phyloP scores from a whole-genome alignment of 306 rosid species.

The Trifolium dubium region DNA sequence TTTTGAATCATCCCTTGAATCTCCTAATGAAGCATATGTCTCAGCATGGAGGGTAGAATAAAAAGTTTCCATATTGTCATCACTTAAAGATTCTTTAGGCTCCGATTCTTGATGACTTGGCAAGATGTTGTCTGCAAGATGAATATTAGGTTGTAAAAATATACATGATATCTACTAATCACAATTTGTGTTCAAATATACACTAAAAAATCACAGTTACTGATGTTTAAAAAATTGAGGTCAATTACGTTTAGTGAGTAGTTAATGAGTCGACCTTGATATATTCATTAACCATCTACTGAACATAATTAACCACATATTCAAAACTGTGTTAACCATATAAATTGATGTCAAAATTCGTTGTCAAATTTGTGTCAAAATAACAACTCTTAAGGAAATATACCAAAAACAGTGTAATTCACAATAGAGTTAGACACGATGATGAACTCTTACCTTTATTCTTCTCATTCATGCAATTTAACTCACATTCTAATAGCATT shows the following conservation, averaged over 20 bases:
- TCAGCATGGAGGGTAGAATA: conserved; percentile 48
- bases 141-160: not conserved
- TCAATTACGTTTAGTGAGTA: not conserved
- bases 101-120: not conserved
- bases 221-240: not conserved
- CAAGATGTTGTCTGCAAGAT: not conserved
- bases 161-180: not conserved
- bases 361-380: not conserved
- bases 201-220: not conserved
- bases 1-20: not conserved
- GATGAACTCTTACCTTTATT: conserved; percentile 32
- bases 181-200: not conserved
- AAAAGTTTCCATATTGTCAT: conserved; percentile 45
- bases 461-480: conserved; percentile 21
- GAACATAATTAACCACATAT: not conserved
- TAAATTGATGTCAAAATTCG: not conserved
- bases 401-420: too few relatives aligned
- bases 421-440: not conserved
- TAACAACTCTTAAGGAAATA: not conserved
- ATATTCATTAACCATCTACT: not conserved
- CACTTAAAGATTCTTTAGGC: not conserved
- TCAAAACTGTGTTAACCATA: not conserved
- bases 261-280: not conserved
- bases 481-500: conserved; percentile 37
- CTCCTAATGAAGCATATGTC: conserved; percentile 17